Conservation (phyloP, 495 filamentous ascomycete species). For the Lentithecium fluviatile region DNA sequence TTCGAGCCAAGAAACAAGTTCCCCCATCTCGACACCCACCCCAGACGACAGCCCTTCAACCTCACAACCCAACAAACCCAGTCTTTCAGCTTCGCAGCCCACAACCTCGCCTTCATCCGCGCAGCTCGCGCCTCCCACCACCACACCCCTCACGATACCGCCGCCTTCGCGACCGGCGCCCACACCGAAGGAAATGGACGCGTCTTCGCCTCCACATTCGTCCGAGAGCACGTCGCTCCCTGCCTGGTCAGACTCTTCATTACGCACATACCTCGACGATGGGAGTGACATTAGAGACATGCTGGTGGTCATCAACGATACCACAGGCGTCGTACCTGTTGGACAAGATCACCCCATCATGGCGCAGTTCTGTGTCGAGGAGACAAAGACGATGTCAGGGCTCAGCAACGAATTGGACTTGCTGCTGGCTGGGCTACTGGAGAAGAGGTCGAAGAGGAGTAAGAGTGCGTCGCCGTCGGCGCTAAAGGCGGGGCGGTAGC, state of each 20-base stretch:
- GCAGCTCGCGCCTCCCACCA: constrained; percentile 2
- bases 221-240: constrained; percentile 36
- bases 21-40: constrained; percentile 34
- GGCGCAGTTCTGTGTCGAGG: constrained; percentile 74
- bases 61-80: constrained; percentile 17
- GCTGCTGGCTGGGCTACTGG: constrained; percentile 25
- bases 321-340: constrained; percentile 71
- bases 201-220: constrained; percentile 22
- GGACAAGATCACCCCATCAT: constrained; percentile 81
- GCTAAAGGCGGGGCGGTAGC: too few relatives aligned
- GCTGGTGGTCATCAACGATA: constrained; percentile 87
- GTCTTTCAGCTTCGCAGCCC: constrained; percentile 13
- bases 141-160: constrained; percentile 1
- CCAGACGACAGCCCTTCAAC: constrained; percentile 29
- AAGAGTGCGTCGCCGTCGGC: not conserved
- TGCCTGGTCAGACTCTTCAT: constrained; percentile 80
- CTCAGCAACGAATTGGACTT: constrained; percentile 26
- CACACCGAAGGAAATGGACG: constrained; percentile 30
- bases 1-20: constrained; percentile 33
- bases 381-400: constrained; percentile 51
- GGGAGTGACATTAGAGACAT: constrained; percentile 88
- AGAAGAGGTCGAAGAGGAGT: constrained; percentile 20
- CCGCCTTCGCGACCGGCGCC: constrained; percentile 34
- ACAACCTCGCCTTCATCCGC: constrained; percentile 26
- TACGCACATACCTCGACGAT: constrained; percentile 89